Base-by-base conservation (phyloP, 331 rosid species). In the Quercus lobata region DNA sequence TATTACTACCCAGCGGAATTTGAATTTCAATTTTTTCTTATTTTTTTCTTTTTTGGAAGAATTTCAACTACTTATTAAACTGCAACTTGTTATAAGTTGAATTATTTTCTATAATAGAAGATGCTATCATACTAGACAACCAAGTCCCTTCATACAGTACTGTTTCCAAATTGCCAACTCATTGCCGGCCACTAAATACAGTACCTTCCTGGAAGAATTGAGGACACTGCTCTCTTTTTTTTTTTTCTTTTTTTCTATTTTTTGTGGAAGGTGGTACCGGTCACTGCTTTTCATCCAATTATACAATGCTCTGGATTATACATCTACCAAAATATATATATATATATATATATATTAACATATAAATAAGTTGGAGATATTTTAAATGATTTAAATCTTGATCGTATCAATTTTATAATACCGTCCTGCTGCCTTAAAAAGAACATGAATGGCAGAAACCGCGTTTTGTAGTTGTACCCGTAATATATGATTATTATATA, bases 401-500 rank as follows among this genome's bases (percentile, higher is more conserved):
- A 77, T 76, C 81, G 57, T 55, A 82, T 78, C 79, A 34, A 57
- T 44, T 69, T 65, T 69, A 22, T 14, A 22, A 57, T 46, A 58
- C 32, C 57, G 71, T 71, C 60, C 56, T 61, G 10, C 70, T 69
- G 32, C 63, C 55, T 76, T 66, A 52, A 76, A 49, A 68, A 18
- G 71, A 80, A 77, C 80, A 79, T 81, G 82, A 32, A 65, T 46
- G 57, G 46, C 80, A 78, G 87, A 89, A 86, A 88, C 84, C 91
- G 88, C 91, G 96, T 89, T 81, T 77, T 76, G 46, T 57, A 75
- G 86, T 30, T 70, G 85, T 73, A 77, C 84, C 57, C 63, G 32
- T 30, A 12, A 84, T n/a, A 11, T 3, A 37, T 37, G 11, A 37
- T 37, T 37, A 37, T 35, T 27, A 8, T 32, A 5, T 32, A 4